phyloP scores from a whole-genome alignment of 2,329 filamentous ascomycete genomes.

The Thyridium curvatum region DNA sequence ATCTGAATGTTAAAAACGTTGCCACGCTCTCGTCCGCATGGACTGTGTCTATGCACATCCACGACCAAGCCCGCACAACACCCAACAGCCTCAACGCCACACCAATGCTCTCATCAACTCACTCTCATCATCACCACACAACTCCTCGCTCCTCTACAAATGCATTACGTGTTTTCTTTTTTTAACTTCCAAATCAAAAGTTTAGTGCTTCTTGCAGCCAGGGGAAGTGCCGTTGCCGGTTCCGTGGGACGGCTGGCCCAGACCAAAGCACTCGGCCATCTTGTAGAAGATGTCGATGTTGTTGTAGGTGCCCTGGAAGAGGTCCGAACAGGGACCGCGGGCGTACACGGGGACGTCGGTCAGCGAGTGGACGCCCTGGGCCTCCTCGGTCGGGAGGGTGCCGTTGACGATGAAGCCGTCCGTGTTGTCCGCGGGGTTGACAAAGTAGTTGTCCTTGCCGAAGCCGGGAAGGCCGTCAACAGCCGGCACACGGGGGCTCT shows the following conservation, averaged over 20 bases:
- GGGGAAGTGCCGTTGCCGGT: conserved; percentile 10
- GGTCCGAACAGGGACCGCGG: conserved; percentile 69
- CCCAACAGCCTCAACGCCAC: too few relatives aligned
- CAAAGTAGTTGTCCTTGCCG: conserved; percentile 52
- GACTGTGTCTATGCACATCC: too few relatives aligned
- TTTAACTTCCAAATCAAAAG: too few relatives aligned
- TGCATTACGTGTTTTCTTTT: not conserved
- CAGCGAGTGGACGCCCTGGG: conserved; percentile 68
- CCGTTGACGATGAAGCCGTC: conserved; percentile 71
- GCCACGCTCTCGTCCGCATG: too few relatives aligned
- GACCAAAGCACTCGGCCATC: conserved; percentile 62
- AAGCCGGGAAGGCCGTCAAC: conserved; percentile 40
- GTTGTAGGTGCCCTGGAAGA: conserved; percentile 68
- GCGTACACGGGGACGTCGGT: conserved; percentile 77
- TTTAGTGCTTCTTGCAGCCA: too few relatives aligned
- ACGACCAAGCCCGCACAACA: too few relatives aligned
- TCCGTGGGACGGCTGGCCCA: conserved; percentile 29
- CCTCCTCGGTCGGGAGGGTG: conserved; percentile 56
- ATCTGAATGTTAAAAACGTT: too few relatives aligned
- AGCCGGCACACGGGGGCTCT: conserved; percentile 57
- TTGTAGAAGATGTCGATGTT: conserved; percentile 71
- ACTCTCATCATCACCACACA: too few relatives aligned
- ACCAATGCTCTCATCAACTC: too few relatives aligned
- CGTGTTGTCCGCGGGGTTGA: conserved; percentile 59
- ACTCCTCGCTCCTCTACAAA: not conserved